Evolutionary conservation across 352 stramenopile genomes (phyloP).

Genomic region (Peronospora farinosa): DNA sequence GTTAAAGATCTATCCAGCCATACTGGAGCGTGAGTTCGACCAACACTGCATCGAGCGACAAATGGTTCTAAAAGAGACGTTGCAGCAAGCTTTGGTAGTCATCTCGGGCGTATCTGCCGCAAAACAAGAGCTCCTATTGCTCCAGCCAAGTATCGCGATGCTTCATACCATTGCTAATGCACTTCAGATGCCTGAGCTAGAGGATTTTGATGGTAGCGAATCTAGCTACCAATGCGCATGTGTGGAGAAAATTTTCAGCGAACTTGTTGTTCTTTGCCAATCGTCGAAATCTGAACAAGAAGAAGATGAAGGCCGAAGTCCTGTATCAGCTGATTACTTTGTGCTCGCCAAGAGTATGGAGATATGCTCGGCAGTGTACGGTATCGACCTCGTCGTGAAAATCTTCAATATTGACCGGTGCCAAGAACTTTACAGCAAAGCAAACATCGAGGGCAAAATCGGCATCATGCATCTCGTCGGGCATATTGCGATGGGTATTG

Average conservation of each 20-base stretch:
- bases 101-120: constrained; percentile 21
- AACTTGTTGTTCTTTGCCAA: constrained; percentile 3
- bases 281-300: not conserved
- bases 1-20: constrained; percentile 28
- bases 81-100: constrained; percentile 28
- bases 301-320: not conserved
- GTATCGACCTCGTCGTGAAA: constrained; percentile 6
- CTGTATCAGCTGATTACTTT: constrained; percentile 8
- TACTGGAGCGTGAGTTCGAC: constrained; percentile 35
- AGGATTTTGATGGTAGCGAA: constrained; percentile 11
- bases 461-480: constrained; percentile 12
- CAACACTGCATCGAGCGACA: constrained; percentile 18
- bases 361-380: constrained; percentile 18
- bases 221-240: constrained; percentile 3
- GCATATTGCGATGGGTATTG: constrained; percentile 10
- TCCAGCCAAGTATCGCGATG: constrained; percentile 32
- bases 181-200: constrained; percentile 31
- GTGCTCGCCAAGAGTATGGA: constrained; percentile 27
- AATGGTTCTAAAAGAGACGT: constrained; percentile 23
- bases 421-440: constrained; percentile 14
- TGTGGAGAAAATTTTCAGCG: constrained; percentile 9
- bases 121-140: constrained; percentile 29
- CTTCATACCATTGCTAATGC: constrained; percentile 28
- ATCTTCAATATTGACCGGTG: constrained; percentile 22
- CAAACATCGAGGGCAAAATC: constrained; percentile 4